Conservation (phyloP, 225 moss, liverwort and hornwort genomes). For the Neckera pumila region DNA sequence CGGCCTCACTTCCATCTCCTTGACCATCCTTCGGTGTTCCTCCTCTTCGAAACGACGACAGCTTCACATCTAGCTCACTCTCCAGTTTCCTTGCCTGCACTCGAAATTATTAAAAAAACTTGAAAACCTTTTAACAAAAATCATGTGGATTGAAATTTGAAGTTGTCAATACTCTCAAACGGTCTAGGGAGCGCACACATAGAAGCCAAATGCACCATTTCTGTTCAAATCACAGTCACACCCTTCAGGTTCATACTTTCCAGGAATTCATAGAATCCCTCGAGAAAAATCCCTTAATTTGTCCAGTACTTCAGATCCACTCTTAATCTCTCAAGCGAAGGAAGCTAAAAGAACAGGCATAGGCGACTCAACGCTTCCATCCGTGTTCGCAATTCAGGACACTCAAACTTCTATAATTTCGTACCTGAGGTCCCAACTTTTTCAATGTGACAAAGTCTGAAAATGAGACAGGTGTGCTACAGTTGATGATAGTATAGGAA, state of each 20-base stretch:
- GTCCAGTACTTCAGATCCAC: neutral
- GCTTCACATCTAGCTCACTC: slow-evolving; percentile 67
- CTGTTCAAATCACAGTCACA: neutral
- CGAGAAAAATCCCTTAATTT: neutral
- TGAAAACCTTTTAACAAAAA: neutral
- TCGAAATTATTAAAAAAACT: neutral
- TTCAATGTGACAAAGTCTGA: neutral
- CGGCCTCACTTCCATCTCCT: slow-evolving; percentile 40
- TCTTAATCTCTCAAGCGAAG: neutral
- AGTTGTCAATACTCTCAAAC: neutral
- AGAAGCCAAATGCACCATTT: neutral
- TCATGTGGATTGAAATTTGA: neutral
- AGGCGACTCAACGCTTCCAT: neutral
- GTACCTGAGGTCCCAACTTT: neutral
- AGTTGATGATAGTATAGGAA: neutral
- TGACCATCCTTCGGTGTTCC: slow-evolving; percentile 38
- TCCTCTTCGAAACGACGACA: slow-evolving; percentile 56
- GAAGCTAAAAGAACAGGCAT: neutral
- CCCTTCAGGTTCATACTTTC: too few species aligned
- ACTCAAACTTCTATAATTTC: neutral
- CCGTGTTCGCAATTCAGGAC: neutral
- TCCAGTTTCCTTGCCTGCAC: slow-evolving; percentile 72
- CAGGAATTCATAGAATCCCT: neutral
- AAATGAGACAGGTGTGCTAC: neutral
- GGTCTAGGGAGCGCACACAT: neutral